Percentiles rank a stretch among this genome's conserved stretches.
Evolutionary conservation across 805 yeast species (phyloP).

Genomic region (Phaffomyces thermotolerans): DNA sequence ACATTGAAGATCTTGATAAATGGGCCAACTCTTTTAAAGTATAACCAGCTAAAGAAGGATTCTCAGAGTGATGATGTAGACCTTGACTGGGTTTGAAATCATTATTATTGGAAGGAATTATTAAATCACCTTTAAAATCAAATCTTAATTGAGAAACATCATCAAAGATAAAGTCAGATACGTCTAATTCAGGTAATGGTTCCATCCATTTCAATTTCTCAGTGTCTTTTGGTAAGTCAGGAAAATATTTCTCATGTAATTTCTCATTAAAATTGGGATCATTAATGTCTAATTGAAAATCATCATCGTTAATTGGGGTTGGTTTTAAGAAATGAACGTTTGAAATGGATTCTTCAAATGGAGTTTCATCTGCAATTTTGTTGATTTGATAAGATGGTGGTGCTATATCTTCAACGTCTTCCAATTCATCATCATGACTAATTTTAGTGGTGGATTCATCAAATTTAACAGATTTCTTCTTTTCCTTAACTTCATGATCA

Average conservation of each 20-base stretch:
- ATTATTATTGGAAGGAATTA: constrained; percentile 48
- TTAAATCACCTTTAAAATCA: constrained; percentile 77
- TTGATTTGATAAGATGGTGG: constrained; percentile 43
- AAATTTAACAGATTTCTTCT: constrained; percentile 27
- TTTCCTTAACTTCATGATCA: neutral
- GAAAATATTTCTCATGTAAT: constrained; percentile 78
- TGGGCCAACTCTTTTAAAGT: constrained; percentile 78
- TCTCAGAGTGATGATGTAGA: constrained; percentile 85
- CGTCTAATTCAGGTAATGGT: constrained; percentile 42
- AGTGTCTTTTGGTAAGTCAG: constrained; percentile 80
- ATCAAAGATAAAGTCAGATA: constrained; percentile 27
- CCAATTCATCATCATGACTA: constrained; percentile 34
- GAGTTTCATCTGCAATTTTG: constrained; percentile 36
- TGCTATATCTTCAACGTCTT: constrained; percentile 42
- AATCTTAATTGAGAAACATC: constrained; percentile 69
- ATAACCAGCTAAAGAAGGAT: constrained; percentile 89
- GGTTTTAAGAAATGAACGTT: constrained; percentile 66
- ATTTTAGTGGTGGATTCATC: constrained; percentile 22
- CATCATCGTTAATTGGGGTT: constrained; percentile 13
- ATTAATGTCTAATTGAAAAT: constrained; percentile 49
- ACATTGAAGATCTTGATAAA: constrained; percentile 66
- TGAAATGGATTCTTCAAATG: constrained; percentile 33
- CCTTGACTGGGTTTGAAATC: constrained; percentile 52
- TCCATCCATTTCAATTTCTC: constrained; percentile 90
- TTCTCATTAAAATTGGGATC: constrained; percentile 77